These are phyloP conservation scores for Corynespora cassiicola DNA, from an alignment of 2,329 filamentous ascomycete species.

Conservation along the genomic window DNA sequence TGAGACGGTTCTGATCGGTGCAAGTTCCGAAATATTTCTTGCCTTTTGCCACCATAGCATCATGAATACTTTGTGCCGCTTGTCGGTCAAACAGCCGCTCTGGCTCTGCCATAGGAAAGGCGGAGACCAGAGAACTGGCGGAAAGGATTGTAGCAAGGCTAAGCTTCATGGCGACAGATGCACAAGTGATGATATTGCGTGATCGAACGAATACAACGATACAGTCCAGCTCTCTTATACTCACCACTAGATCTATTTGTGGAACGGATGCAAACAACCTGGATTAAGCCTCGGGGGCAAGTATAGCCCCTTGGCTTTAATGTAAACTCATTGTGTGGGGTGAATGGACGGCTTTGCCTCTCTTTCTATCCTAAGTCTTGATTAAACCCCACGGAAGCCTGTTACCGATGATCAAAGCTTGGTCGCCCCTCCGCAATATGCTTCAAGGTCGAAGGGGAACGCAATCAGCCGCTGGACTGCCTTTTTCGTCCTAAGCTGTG, in stretches of 20 bases:
- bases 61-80: conserved; percentile 58
- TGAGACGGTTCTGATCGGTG: conserved; percentile 63
- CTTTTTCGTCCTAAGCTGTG: too few species aligned
- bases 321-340: conserved; percentile 3
- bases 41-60: conserved; percentile 65
- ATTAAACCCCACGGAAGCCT: conserved; percentile 8
- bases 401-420: conserved; percentile 9
- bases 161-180: conserved; percentile 37
- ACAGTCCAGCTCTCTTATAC: conserved; percentile 11
- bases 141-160: conserved; percentile 34
- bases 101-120: conserved; percentile 36
- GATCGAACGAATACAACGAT: conserved; percentile 7
- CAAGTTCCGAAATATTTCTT: conserved; percentile 71
- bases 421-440: background rate
- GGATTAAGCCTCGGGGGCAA: too few species aligned
- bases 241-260: background rate
- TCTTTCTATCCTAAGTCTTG: background rate
- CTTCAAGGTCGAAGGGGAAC: background rate
- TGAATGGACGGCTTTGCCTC: conserved; percentile 1
- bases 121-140: conserved; percentile 33
- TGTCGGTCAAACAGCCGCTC: conserved; percentile 37
- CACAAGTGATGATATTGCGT: background rate
- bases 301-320: too few species aligned
- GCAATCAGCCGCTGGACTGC: too few species aligned
- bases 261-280: background rate